Evolutionary conservation across 441 rosid species (phyloP).

Genomic region (Aquilaria agallochum): DNA sequence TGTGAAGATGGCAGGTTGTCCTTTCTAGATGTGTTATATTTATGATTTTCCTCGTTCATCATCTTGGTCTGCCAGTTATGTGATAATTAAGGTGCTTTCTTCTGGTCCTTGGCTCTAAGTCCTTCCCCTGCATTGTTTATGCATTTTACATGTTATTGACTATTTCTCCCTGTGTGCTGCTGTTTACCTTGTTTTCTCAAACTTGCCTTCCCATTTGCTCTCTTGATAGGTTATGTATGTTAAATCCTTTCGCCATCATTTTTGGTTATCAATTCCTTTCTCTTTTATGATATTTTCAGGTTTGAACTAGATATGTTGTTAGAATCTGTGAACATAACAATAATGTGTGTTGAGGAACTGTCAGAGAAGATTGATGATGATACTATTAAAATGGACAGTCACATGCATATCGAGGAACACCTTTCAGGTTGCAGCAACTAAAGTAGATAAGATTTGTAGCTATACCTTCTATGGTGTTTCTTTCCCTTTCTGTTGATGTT

Average conservation of each 20-base stretch:
- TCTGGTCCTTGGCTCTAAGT: too few relatives aligned
- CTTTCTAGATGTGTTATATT: constrained; percentile 14
- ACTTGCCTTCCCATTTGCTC: not conserved
- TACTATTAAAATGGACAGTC: constrained; percentile 50
- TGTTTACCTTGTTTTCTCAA: constrained; percentile 6
- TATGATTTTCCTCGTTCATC: not conserved
- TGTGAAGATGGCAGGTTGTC: constrained; percentile 98
- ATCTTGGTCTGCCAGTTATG: not conserved
- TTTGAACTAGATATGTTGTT: constrained; percentile 97
- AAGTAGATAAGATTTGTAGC: constrained; percentile 7
- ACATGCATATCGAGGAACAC: constrained; percentile 72
- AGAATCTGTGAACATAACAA: constrained; percentile 88
- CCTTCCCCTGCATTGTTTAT: too few relatives aligned
- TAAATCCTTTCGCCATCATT: too few relatives aligned
- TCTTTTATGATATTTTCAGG: constrained; percentile 45
- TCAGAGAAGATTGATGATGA: constrained; percentile 70
- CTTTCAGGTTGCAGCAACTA: constrained; percentile 63
- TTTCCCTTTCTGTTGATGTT: constrained; percentile 14
- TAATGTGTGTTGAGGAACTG: constrained; percentile 84
- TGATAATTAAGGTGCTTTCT: too few relatives aligned
- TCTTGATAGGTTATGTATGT: too few relatives aligned
- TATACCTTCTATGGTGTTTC: not conserved
- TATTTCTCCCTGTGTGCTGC: constrained; percentile 1
- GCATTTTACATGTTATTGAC: too few relatives aligned
- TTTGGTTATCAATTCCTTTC: too few relatives aligned